Percentiles rank a stretch among this genome's conserved stretches.
These are phyloP conservation scores for Earliella scabrosa DNA, from an alignment of 1,284 basidiomycete genomes.

Conservation along the genomic window DNA sequence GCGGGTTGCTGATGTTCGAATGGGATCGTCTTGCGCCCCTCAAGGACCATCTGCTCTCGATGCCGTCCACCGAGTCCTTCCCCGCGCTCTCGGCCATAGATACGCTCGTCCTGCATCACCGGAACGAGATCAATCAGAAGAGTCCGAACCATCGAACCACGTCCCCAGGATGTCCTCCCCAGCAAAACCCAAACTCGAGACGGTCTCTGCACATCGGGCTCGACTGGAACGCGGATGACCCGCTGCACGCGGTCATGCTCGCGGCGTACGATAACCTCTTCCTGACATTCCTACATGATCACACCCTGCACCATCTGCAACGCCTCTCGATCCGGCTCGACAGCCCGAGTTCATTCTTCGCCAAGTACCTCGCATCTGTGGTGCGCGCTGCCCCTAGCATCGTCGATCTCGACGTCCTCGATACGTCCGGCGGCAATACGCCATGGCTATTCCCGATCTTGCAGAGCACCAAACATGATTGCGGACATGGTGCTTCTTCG, in stretches of 20 bases:
- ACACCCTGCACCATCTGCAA: neutral
- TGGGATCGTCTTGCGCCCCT: no score
- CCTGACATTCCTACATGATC: neutral
- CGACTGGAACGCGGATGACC: neutral
- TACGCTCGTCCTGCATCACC: neutral
- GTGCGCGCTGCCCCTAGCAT: neutral
- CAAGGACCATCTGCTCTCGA: neutral
- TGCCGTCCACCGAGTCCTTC: neutral
- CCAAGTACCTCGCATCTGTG: neutral
- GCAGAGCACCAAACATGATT: no score
- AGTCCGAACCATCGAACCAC: no score
- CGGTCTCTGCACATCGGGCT: neutral
- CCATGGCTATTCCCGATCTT: no score
- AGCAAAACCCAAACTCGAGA: no score
- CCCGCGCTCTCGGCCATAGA: neutral
- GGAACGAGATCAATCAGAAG: no score
- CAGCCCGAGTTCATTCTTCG: neutral
- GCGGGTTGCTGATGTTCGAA: neutral
- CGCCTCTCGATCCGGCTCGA: neutral
- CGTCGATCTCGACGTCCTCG: neutral
- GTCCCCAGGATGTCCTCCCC: no score
- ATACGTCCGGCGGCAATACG: no score
- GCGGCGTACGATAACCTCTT: neutral
- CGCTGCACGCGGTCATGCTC: neutral
- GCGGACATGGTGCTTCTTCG: no score